Evolutionary conservation across 768 basidiomycete genomes (phyloP), one percentile per base, ranked within the genome.

Genomic region (Dendrothele bispora): DNA sequence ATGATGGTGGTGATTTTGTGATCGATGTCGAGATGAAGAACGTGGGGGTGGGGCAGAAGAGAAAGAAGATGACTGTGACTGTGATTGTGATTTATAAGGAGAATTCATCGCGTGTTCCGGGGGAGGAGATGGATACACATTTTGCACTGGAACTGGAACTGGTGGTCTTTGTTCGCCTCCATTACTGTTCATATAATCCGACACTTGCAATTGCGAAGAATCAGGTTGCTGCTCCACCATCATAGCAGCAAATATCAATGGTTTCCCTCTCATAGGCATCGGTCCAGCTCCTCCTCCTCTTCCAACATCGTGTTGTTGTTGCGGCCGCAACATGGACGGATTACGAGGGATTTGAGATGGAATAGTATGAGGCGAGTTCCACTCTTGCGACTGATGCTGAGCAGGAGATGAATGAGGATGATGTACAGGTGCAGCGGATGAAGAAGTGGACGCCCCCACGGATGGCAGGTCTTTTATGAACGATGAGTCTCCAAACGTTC

Each of bases 221-320:
- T 24, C 38, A 26, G 37, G 20, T 43, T 43, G 22, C 42, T 65
- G 58, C 24, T 59, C 60, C 5, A 58, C 48, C n/a, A 63, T 43
- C 74, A 78, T 80, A 3, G 83, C 80, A 5, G 82, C 62, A 47
- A 87, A 87, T 26, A 88, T 87, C 20, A 82, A 69, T 1, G 85
- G 83, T 18, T 78, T 80, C 17, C 76, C 78, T 47, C 68, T 70
- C 5, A 63, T 37, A 3, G 60, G 52, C 44, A 10, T n/a, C 10
- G n/a, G n/a, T n/a, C 30, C 30, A 32, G 30, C n/a, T 32, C 10
- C 10, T n/a, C 10, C 30, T 32, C 30, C 30, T 32, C n/a, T 10
- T 32, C 30, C 30, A 32, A 10, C 30, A 32, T 10, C 30, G n/a
- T n/a, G n/a, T n/a, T n/a, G n/a, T n/a, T n/a, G n/a, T n/a, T n/a